phyloP scores from a whole-genome alignment of 106 monocot species.

The Platanthera zijinensis region DNA sequence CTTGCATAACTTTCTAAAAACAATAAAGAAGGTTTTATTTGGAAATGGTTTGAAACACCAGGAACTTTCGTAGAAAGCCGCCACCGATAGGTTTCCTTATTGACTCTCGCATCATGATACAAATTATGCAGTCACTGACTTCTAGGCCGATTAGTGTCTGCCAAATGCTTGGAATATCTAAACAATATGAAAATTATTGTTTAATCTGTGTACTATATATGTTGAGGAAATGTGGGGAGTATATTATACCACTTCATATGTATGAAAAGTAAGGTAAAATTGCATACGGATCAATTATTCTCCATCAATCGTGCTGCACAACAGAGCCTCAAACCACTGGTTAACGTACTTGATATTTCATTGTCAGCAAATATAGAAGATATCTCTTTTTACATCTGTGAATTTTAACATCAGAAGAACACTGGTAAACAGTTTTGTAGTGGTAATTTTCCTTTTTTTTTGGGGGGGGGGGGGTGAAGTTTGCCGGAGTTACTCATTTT shows the following conservation, averaged over 20 bases:
- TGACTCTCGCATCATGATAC: background rate
- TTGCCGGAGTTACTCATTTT: background rate
- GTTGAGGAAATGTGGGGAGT: background rate
- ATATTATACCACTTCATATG: background rate
- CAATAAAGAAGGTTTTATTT: background rate
- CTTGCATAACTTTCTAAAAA: background rate
- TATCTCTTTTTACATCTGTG: background rate
- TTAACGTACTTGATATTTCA: background rate
- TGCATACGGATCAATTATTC: background rate
- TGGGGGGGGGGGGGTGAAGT: no score
- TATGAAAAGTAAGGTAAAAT: background rate
- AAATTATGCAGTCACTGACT: background rate
- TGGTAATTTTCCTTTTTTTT: background rate
- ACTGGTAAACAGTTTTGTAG: background rate
- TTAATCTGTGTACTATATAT: background rate
- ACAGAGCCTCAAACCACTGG: background rate
- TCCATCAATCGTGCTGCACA: background rate
- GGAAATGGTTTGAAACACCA: background rate
- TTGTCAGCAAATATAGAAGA: background rate
- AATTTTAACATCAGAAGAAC: background rate
- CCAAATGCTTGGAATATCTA: background rate
- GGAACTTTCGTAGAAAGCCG: background rate
- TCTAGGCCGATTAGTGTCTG: constrained; percentile 1
- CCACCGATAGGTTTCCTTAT: background rate
- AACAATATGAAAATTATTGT: background rate